Conservation (phyloP, 805 yeast genomes). For the Saccharomycopsis babjevae region DNA sequence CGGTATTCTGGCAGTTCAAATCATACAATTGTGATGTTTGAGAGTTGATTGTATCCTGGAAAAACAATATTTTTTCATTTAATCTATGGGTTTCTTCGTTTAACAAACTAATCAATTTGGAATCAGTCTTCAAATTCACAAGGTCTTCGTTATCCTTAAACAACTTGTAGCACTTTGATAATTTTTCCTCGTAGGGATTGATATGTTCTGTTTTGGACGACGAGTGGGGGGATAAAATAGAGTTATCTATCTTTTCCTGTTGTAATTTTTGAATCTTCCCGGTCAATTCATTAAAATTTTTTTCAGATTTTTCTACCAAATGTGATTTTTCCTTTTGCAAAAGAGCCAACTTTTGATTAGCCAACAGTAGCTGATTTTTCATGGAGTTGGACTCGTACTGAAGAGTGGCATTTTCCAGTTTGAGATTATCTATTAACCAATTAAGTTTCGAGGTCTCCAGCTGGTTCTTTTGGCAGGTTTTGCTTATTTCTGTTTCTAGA, state of each 20-base stretch:
- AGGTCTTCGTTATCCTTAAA: constrained; percentile 23
- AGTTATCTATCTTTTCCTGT: neutral
- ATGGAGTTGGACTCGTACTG: constrained; percentile 1
- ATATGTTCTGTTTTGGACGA: neutral
- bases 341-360: neutral
- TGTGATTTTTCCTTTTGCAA: neutral
- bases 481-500: neutral
- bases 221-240: neutral
- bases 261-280: neutral
- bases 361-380: neutral
- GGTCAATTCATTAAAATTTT: neutral
- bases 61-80: constrained; percentile 8
- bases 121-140: constrained; percentile 24
- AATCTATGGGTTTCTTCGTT: constrained; percentile 44
- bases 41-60: neutral
- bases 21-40: constrained; percentile 26
- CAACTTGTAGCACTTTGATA: constrained; percentile 19
- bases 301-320: neutral
- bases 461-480: neutral
- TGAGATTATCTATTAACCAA: constrained; percentile 1
- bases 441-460: neutral
- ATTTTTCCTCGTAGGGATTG: neutral
- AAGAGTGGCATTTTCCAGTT: neutral
- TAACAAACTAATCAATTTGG: constrained; percentile 37
- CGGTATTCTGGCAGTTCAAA: constrained; percentile 40